Evolutionary conservation across 2,329 filamentous ascomycete genomes (phyloP).

Genomic region (Verticillium dahliae): DNA sequence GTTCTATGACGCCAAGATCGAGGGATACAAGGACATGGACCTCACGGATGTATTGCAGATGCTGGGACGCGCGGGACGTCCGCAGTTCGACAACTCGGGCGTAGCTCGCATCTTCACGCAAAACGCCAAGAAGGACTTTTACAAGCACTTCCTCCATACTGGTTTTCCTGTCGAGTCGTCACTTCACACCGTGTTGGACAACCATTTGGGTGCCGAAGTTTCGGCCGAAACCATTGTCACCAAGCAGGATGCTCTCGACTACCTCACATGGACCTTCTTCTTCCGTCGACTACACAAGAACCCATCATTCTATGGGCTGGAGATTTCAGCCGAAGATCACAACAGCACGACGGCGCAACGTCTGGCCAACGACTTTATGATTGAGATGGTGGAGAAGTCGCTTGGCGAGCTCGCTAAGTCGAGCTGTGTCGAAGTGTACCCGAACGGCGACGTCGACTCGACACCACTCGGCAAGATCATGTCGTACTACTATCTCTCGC

Average conservation of each 20-base stretch:
- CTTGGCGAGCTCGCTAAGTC: slow-evolving; percentile 76
- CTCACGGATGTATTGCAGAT: slow-evolving; percentile 96
- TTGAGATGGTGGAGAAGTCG: slow-evolving; percentile 83
- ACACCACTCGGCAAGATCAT: slow-evolving; percentile 96
- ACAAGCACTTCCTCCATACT: slow-evolving; percentile 97
- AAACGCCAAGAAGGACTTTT: slow-evolving; percentile 96
- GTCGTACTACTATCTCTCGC: slow-evolving; percentile 98
- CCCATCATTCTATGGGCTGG: slow-evolving; percentile 92
- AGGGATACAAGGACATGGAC: slow-evolving; percentile 98
- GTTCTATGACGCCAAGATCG: slow-evolving; percentile 95
- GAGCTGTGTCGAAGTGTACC: slow-evolving; percentile 73
- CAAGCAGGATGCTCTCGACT: slow-evolving; percentile 95
- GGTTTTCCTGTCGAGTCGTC: slow-evolving; percentile 97
- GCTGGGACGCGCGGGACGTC: slow-evolving; percentile 89
- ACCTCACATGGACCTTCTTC: slow-evolving; percentile 99
- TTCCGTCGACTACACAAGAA: slow-evolving; percentile 97
- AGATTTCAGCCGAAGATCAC: slow-evolving; percentile 88
- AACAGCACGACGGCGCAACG: slow-evolving; percentile 80
- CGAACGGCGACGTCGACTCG: slow-evolving; percentile 82
- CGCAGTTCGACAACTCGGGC: slow-evolving; percentile 92
- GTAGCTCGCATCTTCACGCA: slow-evolving; percentile 97
- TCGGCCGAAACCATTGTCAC: slow-evolving; percentile 88
- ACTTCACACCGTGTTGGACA: slow-evolving; percentile 91
- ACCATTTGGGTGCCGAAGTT: slow-evolving; percentile 92
- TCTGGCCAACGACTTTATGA: slow-evolving; percentile 89